Base-by-base conservation (phyloP, 257 asterid species). In the Thymus mandschuricus region DNA sequence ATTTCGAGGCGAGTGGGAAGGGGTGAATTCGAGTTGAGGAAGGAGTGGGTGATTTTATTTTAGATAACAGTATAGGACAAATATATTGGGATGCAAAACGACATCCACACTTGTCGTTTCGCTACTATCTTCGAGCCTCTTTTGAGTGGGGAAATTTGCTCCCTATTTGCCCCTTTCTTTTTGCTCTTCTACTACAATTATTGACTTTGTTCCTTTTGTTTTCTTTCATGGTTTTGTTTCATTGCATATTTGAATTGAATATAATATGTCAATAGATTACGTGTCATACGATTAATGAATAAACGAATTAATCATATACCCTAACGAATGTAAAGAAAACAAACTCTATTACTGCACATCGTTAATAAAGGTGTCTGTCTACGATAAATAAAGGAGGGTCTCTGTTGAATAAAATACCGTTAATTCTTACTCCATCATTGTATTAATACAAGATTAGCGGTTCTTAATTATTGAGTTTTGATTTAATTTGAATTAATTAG, bases 81-180 rank as follows among this genome's bases (percentile, higher is more conserved):
- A 74, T 62, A 4, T 27, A 35, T 63, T 6, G 44, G 73, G 74
- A 66, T 70, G 41, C 61, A 40, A 38, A 11, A 70, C 51, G 80
- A 68, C 55, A 66, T 49, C 15, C 56, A 31, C 49, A 54, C 8
- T 57, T 77, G 85, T 81, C 80, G 79, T 54, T 76, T 43, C 12
- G 21, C 21, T 21, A 21, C 27, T 12, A 2, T 55, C 12, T 27
- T 21, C 50, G 68, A 72, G 74, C 73, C 79, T 76, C 69, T 31
- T 38, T 38, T 12, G 60, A 76, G 70, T 64, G 55, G 81, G 74
- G 45, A 52, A 76, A 31, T 29, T 35, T 13, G 44, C 58, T 29
- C 9, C 12, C 12, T 27, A 2, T 28, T 30, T 10, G 35, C 6
- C 15, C 5, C 4, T 10, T 43, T 28, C n/a, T 45, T 49, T 44